These are phyloP conservation scores for Paulownia fortunei DNA, from an alignment of 257 asterid genomes.

Conservation along the genomic window DNA sequence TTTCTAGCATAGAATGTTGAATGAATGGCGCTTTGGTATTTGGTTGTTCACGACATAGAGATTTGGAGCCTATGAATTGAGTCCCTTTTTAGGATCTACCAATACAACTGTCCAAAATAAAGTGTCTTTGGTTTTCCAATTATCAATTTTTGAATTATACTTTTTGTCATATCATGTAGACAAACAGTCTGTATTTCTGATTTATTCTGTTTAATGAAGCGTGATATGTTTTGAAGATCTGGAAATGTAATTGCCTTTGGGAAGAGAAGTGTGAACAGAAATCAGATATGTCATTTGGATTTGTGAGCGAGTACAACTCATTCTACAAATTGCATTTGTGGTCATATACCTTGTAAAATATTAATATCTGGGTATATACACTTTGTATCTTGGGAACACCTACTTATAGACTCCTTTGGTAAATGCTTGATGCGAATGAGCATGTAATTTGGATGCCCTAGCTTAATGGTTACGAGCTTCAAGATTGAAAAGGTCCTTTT, in stretches of 20 bases:
- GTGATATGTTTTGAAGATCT: constrained; percentile 8
- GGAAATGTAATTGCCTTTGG: neutral
- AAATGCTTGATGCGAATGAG: neutral
- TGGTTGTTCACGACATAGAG: neutral
- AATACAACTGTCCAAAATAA: neutral
- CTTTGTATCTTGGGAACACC: neutral
- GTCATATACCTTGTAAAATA: neutral
- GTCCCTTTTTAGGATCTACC: neutral
- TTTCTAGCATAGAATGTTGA: neutral
- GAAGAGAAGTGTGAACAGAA: constrained; percentile 10
- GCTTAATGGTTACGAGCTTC: constrained; percentile 11
- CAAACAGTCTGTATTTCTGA: neutral
- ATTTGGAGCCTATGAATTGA: neutral
- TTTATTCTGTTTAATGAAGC: neutral
- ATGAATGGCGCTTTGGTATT: neutral
- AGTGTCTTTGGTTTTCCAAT: neutral
- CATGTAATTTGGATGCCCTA: neutral
- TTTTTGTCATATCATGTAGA: neutral
- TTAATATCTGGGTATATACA: neutral
- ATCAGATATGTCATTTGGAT: constrained; percentile 20
- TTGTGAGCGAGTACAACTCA: neutral
- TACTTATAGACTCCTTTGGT: neutral
- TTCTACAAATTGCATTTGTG: neutral
- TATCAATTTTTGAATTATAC: neutral
- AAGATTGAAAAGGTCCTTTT: neutral